Evolutionary conservation across 192 early-diverging fungal species (phyloP), one percentile per base, ranked within the genome.

Genomic region (Backusella tuberculispora): DNA sequence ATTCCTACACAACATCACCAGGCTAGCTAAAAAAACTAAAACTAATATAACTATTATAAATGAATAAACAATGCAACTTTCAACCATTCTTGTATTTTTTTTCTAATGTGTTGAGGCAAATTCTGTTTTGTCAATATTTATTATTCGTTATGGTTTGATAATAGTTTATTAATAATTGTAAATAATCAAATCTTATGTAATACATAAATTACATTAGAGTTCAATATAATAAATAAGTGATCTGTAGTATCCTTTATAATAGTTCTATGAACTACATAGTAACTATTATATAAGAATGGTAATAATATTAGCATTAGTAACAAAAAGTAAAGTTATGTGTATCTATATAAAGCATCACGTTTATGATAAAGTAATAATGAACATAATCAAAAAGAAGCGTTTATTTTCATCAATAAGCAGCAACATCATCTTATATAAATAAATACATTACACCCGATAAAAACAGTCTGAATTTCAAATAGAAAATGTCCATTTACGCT

Each of bases 381-480:
- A 60, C 26, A 19, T 60, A 60, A 60, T 60, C 24, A 60, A 60
- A 19, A 26, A 60, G 3, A 21, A 60, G 26, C 24, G 53, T 0
- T 12, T 26, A 24, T 60, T 60, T 48, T 17, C 14, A 48, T 53
- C 17, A 53, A 19, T 21, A 19, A 53, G 47, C 15, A n/a, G 15
- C 29, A 34, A 34, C 29, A 34, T 34, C 29, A 0, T 34, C 29
- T 34, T 34, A 50, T 50, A 50, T n/a, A 19, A 50, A 50, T n/a
- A 50, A 50, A 21, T 53, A 53, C 50, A 26, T 60, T 60, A 60
- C 53, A 26, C n/a, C 53, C 53, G 53, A 60, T 60, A 60, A 60
- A 60, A 60, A 24, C 26, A 60, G 12, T 60, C 53, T 60, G 53
- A 24, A 60, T 60, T 60, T n/a, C 53, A 60, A 60, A 60, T 60